Base-by-base conservation (phyloP, 495 filamentous ascomycete species). In the Aspergillus indologenus region DNA sequence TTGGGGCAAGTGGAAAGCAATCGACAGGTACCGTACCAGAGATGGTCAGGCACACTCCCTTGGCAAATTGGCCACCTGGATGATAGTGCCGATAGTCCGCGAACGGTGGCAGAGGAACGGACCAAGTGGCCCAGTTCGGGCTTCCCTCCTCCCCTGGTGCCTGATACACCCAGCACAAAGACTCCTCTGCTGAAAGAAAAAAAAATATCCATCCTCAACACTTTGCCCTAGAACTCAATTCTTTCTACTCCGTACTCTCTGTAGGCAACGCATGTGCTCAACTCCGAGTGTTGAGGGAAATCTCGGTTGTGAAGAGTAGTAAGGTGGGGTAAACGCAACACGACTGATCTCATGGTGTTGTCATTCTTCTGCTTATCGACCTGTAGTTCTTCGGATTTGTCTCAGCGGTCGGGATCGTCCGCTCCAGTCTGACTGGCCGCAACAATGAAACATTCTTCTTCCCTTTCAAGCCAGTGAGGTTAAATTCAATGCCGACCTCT, bases 41-140 rank as follows among this genome's bases (percentile, higher is more conserved):
- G 34, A 40, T 40, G 34, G 12, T 40, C 34, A 40, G 34, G 34
- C 34, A 15, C 34, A 8, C 12, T 11, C 12, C 22, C 48, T 29
- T 29, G 22, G 48, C 15, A 14, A 15, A 47, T 20, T 24, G 29
- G 23, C 23, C 48, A 29, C 12, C 26, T 51, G 14, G 29, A 51
- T 19, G 48, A 24, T 51, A 7, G 12, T 18, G 48, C 48, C 48
- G 29, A 51, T 51, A 51, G 24, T 51, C 23, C 22, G 15, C 17
- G 19, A 24, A 50, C 47, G 47, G 47, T 50, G 47, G 47, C 48
- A 26, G 48, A 51, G 9, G 48, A 31, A 51, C 24, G 24, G 48
- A 51, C 48, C 48, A 51, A 15, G 48, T 31, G 34, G 5, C 34
- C 12, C 34, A 40, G 34, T 40, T 29, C 26, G 26, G 26, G 26